Base-by-base conservation (phyloP, 371 early-diverging fungal genomes). In the Mucor sp. region DNA sequence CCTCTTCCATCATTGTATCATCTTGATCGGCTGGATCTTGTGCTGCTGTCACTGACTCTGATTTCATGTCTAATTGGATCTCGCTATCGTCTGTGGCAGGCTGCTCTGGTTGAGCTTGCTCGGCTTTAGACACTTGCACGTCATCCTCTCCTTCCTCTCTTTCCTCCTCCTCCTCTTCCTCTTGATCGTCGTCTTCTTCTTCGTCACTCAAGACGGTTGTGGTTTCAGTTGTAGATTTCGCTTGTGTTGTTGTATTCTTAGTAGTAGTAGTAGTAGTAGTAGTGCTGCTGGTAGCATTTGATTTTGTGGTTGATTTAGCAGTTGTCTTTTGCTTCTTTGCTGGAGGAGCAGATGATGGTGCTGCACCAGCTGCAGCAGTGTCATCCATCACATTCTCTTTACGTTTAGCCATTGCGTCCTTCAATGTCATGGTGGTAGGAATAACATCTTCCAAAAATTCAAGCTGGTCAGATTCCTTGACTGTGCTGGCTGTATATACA, bases 391-490 rank as follows among this genome's bases (percentile, higher is more conserved):
- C 59, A 6, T 79, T 80, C 28, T 76, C 72, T 60, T 78, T 80
- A 60, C 84, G 81, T 50, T 84, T 84, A 65, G 85, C 85, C 35
- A 85, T 68, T n/a, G 87, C 88, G 64, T 76, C 72, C 39, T 82
- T 76, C 43, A 88, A 63, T 23, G 85, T 76, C 79, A 85, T 86
- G 7, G 88, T 85, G 33, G 81, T 78, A 48, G 88, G 88, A 50
- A 87, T 77, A 4, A 87, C 84, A 55, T 87, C 88, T 62, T 78
- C 80, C 28, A 83, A 58, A 43, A 83, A 83, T 60, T 83, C 81
- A 62, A 83, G 77, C 53, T 75, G 77, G 7, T 80, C 83, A 8
- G 72, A 65, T 53, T 81, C 78, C 25, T 71, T 72, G 28, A 84
- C 84, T 19, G 76, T 71, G 30, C 71, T 69, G 3, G 84, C 84